Evolutionary conservation across 2,329 filamentous ascomycete genomes (phyloP), one percentile per base, ranked within the genome.

Genomic region (Penicillium sp.): DNA sequence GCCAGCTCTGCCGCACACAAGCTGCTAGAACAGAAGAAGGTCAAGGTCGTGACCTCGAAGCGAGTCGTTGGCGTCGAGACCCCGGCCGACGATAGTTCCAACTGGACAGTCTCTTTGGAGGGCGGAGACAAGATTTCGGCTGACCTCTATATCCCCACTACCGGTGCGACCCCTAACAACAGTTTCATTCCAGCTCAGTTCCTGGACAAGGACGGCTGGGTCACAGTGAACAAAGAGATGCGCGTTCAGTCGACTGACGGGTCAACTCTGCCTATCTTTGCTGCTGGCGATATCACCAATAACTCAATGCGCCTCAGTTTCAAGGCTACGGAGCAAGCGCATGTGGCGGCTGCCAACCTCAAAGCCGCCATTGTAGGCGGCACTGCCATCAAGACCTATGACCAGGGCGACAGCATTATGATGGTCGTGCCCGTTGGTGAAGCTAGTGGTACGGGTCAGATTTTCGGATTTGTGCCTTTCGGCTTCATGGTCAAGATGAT

Each of bases 101-200:
- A 72, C 29, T 80, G 76, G 58, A 74, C 75, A 4, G 64, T 82
- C 25, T 65, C 66, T 4, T 68, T 84, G 19, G 71, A 69, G 58
- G 79, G 81, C 56, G 82, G 82, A 41, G 72, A 77, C 45, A 74
- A 69, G 3, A 62, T 82, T 39, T 73, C 74, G 1, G 75, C 78
- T 2, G 83, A 85, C 62, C 59, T 83, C 25, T 84, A 81, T 65
- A 78, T 86, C 54, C 76, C 79, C 4, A 81, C 80, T 0, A 76
- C 76, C 15, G 83, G 83, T 29, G 79, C 79, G 13, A 65, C 70
- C 8, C 82, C 82, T 0, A 85, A 83, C 68, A 81, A 78, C 21
- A 73, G 71, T 9, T 86, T 79, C 67, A 70, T 86, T 1, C 81
- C 83, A 0, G 50, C 65, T 4, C 65, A 73, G 7, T 76, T 82